These are phyloP conservation scores for Aspergillus tanneri DNA, from an alignment of 2,329 filamentous ascomycete species.

Conservation along the genomic window DNA sequence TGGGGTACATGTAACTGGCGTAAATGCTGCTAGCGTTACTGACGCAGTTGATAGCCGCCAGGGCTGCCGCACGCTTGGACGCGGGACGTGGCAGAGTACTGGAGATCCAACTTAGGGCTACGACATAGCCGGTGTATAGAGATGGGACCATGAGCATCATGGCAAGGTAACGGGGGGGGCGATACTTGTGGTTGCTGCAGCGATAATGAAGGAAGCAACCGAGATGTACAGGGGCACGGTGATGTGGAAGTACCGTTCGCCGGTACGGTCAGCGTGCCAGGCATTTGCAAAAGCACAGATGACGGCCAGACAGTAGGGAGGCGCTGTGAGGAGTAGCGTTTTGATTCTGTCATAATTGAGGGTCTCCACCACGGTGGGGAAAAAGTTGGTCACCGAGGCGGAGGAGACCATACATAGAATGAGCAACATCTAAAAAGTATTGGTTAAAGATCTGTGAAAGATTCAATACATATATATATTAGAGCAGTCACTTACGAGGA, in stretches of 20 bases:
- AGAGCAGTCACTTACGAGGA: conserved; percentile 47
- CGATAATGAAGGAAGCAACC: conserved; percentile 65
- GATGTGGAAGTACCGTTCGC: conserved; percentile 70
- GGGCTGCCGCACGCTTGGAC: conserved; percentile 68
- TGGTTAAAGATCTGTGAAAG: background rate
- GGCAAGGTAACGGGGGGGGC: conserved; percentile 65
- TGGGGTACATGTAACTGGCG: conserved; percentile 66
- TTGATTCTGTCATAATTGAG: conserved; percentile 62
- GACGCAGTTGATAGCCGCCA: conserved; percentile 74
- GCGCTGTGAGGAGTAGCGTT: conserved; percentile 63
- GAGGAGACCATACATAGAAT: conserved; percentile 59
- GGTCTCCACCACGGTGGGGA: conserved; percentile 68
- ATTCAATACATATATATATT: background rate
- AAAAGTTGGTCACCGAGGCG: conserved; percentile 66
- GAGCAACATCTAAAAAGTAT: conserved; percentile 48
- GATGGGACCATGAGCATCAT: conserved; percentile 72
- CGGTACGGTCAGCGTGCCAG: conserved; percentile 68
- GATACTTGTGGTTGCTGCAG: conserved; percentile 59
- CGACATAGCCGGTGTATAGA: conserved; percentile 66
- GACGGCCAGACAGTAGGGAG: conserved; percentile 62
- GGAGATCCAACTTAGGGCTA: conserved; percentile 70
- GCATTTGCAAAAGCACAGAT: conserved; percentile 65
- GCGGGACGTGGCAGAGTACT: conserved; percentile 74
- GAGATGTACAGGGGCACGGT: conserved; percentile 61
- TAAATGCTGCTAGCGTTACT: conserved; percentile 70